A percentile compares a stretch with the other conserved stretches of the same genome.
These are phyloP conservation scores for Chaetomium olivaceum DNA, from an alignment of 2,329 filamentous ascomycete species.

Conservation along the genomic window DNA sequence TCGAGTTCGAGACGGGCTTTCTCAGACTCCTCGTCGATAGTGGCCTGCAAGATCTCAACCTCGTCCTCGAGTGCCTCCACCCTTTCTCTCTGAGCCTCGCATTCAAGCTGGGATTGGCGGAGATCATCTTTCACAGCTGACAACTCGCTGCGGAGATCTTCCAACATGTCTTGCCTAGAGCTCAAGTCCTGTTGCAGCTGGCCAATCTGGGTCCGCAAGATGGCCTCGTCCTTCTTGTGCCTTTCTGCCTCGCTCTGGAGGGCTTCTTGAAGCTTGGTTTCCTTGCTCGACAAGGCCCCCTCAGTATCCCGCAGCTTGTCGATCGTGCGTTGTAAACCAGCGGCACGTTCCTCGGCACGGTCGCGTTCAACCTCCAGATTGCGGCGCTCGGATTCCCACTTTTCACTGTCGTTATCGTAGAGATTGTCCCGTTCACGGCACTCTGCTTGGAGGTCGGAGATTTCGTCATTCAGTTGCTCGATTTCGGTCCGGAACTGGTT, in stretches of 20 bases:
- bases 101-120: constrained; percentile 65
- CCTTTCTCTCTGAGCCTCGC: constrained; percentile 63
- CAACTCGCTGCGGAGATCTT: constrained; percentile 66
- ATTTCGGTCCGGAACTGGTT: constrained; percentile 56
- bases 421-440: constrained; percentile 69
- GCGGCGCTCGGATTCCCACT: constrained; percentile 68
- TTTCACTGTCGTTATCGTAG: constrained; percentile 69
- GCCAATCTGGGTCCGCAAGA: constrained; percentile 71
- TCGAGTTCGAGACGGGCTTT: constrained; percentile 53
- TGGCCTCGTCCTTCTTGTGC: constrained; percentile 69
- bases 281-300: constrained; percentile 66
- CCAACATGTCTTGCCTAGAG: constrained; percentile 64
- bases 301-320: constrained; percentile 69
- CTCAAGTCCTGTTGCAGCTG: constrained; percentile 72
- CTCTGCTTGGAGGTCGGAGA: constrained; percentile 63
- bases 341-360: constrained; percentile 66
- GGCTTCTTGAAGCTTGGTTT: constrained; percentile 66
- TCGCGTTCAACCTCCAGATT: constrained; percentile 66
- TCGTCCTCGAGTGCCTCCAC: constrained; percentile 71
- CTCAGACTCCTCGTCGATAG: constrained; percentile 65
- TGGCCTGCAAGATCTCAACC: constrained; percentile 69
- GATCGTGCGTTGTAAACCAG: constrained; percentile 68
- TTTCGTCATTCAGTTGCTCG: constrained; percentile 59
- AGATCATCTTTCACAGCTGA: constrained; percentile 68
- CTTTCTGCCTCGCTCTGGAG: constrained; percentile 71